phyloP scores from a whole-genome alignment of 2,329 filamentous ascomycete species.

The Sporothrix schenckii region DNA sequence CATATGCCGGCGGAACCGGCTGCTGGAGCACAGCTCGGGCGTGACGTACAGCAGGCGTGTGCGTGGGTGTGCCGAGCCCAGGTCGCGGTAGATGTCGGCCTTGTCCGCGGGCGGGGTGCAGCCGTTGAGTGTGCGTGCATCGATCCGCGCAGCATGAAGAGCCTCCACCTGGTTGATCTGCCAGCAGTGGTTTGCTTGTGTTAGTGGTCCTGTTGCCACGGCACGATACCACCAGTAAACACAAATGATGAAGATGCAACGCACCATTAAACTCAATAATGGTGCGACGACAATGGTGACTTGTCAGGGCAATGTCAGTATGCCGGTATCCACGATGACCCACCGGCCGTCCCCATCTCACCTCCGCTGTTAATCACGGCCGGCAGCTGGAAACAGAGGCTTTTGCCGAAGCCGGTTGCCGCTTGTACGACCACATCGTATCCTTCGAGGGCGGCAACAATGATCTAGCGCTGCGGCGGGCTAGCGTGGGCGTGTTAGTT shows the following conservation, averaged over 20 bases:
- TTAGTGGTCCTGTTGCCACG: not conserved
- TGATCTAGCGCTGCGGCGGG: conserved; percentile 84
- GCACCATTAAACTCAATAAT: conserved; percentile 83
- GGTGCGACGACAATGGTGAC: conserved; percentile 91
- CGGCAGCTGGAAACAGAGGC: conserved; percentile 88
- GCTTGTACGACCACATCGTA: conserved; percentile 94
- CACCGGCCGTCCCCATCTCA: conserved; percentile 35
- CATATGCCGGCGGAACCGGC: conserved; percentile 75
- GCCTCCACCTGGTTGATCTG: conserved; percentile 91
- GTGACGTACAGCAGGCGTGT: conserved; percentile 90
- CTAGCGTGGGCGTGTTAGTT: conserved; percentile 48
- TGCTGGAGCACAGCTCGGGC: conserved; percentile 79
- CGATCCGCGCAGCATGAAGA: conserved; percentile 71
- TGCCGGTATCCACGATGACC: not conserved
- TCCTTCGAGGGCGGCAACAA: conserved; percentile 75
- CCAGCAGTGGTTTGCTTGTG: not conserved
- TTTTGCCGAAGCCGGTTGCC: conserved; percentile 88
- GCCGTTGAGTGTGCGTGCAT: conserved; percentile 85
- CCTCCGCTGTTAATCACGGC: conserved; percentile 82
- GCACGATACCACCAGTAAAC: not conserved
- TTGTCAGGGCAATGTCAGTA: conserved; percentile 41
- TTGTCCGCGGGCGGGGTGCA: conserved; percentile 69
- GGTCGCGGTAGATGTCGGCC: conserved; percentile 72
- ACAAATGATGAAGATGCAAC: conserved; percentile 29
- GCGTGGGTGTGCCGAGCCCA: conserved; percentile 82